A percentile compares a stretch with the other conserved stretches of the same genome.
phyloP scores from a whole-genome alignment of 176 grass and related monocot species.

The Carex myosuroides region DNA sequence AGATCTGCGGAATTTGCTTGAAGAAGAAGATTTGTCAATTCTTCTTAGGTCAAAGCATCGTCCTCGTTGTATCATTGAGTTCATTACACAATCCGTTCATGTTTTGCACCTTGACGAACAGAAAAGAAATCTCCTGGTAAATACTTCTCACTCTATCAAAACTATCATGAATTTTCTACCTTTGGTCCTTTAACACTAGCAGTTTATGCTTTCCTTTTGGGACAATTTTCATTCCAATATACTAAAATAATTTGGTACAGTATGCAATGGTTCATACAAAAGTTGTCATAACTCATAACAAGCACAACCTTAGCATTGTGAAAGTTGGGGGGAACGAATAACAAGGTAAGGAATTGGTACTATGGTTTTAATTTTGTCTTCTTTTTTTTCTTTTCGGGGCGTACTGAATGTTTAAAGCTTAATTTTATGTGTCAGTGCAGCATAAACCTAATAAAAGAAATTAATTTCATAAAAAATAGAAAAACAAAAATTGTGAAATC shows the following conservation, averaged over 20 bases:
- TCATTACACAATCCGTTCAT: constrained; percentile 65
- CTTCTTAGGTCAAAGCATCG: constrained; percentile 63
- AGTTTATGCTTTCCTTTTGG: background rate
- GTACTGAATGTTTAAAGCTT: background rate
- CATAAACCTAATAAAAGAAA: background rate
- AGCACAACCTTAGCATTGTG: background rate
- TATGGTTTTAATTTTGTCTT: background rate
- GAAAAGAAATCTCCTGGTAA: constrained; percentile 57
- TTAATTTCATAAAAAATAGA: background rate
- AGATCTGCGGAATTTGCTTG: constrained; percentile 64
- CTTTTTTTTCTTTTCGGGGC: background rate
- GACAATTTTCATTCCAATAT: background rate
- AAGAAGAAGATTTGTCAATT: constrained; percentile 61
- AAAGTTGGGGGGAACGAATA: background rate
- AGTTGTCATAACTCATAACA: background rate
- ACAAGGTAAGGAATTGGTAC: background rate
- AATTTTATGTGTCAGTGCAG: background rate
- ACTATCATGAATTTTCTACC: background rate
- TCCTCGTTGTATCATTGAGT: constrained; percentile 74
- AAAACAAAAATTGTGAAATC: background rate
- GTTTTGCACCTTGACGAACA: constrained; percentile 66
- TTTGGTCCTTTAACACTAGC: background rate
- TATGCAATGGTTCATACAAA: background rate
- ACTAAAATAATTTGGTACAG: background rate
- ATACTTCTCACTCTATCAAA: background rate